Base-by-base conservation (phyloP, 2,329 filamentous ascomycete genomes). In the Aspergillus clavatus region DNA sequence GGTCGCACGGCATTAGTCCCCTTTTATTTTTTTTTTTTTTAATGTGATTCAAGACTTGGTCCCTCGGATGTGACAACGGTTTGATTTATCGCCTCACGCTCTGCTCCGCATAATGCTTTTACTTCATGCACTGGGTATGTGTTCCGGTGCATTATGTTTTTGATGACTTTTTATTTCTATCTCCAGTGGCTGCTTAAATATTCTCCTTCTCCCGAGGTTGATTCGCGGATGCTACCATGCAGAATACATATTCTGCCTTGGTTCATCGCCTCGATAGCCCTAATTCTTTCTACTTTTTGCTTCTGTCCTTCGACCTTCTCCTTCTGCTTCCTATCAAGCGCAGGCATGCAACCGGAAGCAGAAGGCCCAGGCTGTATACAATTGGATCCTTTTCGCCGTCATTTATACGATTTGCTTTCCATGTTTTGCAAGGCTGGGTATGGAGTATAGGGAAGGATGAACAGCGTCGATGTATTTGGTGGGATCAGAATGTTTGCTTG, bases 1-100 rank as follows among this genome's bases (percentile, higher is more conserved):
- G 41, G 40, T 45, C 38, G 39, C 28, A 47, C 24, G 45, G 36
- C 36, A 46, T 51, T 36, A 31, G 33, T 50, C 33, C 38, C 36
- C 14, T 46, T 46, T 43, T 49, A 38, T 27, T 21, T 50, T 35
- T 36, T 33, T 16, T 46, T 46, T 43, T 49, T 38, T 27, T 21
- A 18, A 26, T 11, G 31, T 18, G 31, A 21, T 35, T 16, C 31
- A 21, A 19, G 8, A 35, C 19, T 21, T 11, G 16, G 31, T 19
- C 19, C 7, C 31, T 35, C 31, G 7, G 31, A 33, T 38, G 43
- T 44, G 38, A 43, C 28, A 40, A 19, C 38, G 43, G 42, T 38
- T 47, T 50, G 18, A 26, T 18, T 47, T 31, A 44, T 35, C 16
- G 11, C 18, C 16, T 35, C 10, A 21, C 16, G 18, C 31, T 19